Evolutionary conservation across 148 eudicot genomes (phyloP).

Genomic region (Vaccinium vitisidaea): DNA sequence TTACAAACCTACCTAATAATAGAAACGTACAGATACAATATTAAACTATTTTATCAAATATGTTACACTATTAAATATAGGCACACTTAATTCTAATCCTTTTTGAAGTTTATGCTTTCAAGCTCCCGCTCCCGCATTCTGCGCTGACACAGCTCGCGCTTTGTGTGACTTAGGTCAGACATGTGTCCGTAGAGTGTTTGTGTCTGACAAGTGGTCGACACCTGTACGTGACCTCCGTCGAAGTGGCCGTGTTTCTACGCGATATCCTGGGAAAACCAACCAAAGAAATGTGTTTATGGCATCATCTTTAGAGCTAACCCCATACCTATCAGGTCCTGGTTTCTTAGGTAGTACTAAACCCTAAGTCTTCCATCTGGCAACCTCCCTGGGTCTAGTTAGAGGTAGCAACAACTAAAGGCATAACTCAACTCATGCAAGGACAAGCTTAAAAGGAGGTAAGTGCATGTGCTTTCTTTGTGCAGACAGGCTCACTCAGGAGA

Average conservation of each 20-base stretch:
- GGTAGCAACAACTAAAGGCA: neutral
- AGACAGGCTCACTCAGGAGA: neutral
- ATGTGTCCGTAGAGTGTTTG: neutral
- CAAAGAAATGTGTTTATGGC: neutral
- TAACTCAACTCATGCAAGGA: neutral
- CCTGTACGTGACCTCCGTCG: neutral
- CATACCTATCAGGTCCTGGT: neutral
- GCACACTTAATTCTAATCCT: no score
- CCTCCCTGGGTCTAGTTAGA: neutral
- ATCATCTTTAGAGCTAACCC: neutral
- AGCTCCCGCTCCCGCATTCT: no score
- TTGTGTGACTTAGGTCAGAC: neutral
- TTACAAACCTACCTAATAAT: no score
- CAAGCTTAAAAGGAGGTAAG: neutral
- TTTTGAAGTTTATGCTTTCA: no score
- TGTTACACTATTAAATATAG: no score
- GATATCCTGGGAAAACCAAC: neutral
- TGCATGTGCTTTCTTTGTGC: constrained; percentile 1
- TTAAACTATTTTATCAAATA: no score
- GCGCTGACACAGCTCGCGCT: no score
- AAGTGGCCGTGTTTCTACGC: neutral
- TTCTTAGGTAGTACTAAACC: neutral
- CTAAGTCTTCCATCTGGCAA: neutral
- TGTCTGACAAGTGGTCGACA: neutral
- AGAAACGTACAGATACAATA: no score